These are phyloP conservation scores for Hypsizygus marmoreus DNA, from an alignment of 768 basidiomycete genomes.

Conservation along the genomic window DNA sequence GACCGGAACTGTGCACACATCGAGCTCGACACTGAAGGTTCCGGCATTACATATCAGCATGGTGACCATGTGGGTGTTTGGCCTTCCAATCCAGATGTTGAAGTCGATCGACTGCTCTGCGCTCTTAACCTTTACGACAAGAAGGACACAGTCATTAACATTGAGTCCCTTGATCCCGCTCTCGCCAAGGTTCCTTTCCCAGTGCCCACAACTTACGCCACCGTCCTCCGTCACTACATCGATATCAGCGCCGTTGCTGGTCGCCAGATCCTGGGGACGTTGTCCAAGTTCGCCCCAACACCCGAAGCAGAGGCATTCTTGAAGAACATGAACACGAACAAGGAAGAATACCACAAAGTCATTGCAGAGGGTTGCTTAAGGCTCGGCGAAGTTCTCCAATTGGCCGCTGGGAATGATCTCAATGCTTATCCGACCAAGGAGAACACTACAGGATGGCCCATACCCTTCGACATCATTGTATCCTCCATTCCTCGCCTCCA, in stretches of 20 bases:
- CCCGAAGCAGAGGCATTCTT: slow-evolving; percentile 75
- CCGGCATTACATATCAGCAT: slow-evolving; percentile 97
- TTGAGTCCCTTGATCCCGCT: slow-evolving; percentile 97
- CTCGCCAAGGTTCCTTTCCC: slow-evolving; percentile 99
- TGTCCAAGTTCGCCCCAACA: slow-evolving; percentile 87
- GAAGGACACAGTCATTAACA: slow-evolving; percentile 81
- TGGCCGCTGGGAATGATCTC: slow-evolving; percentile 83
- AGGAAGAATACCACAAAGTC: slow-evolving; percentile 80
- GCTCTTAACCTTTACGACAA: slow-evolving; percentile 83
- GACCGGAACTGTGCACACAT: slow-evolving; percentile 94
- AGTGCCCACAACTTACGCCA: slow-evolving; percentile 90
- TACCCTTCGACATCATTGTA: slow-evolving; percentile 96
- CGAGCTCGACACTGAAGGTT: slow-evolving; percentile 92
- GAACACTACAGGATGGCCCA: slow-evolving; percentile 84
- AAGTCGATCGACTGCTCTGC: slow-evolving; percentile 87
- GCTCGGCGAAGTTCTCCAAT: slow-evolving; percentile 89
- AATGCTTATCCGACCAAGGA: slow-evolving; percentile 54
- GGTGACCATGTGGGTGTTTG: slow-evolving; percentile 98
- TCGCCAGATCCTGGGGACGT: slow-evolving; percentile 86
- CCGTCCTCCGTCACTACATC: slow-evolving; percentile 94
- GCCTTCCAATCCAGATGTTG: slow-evolving; percentile 92
- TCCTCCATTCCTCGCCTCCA: slow-evolving; percentile 93
- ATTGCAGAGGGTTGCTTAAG: slow-evolving; percentile 85
- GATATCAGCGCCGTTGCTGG: slow-evolving; percentile 95
- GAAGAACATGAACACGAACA: slow-evolving; percentile 79